These are phyloP conservation scores for Penicillium arizonense DNA, from an alignment of 495 filamentous ascomycete species.

Conservation along the genomic window DNA sequence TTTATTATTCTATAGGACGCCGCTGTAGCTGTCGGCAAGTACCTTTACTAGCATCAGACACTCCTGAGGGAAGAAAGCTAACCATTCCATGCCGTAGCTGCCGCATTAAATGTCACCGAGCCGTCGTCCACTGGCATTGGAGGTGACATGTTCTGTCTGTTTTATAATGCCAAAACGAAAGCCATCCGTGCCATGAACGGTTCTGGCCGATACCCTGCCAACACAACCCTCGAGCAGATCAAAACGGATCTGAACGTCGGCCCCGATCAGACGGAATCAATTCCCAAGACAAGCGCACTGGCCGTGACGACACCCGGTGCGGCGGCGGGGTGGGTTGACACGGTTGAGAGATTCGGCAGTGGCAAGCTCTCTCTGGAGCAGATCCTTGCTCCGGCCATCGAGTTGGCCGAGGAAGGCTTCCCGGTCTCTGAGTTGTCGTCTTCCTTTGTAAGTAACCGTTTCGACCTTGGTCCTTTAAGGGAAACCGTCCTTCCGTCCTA, in stretches of 20 bases:
- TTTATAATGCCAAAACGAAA: slow-evolving; percentile 78
- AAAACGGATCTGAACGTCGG: slow-evolving; percentile 67
- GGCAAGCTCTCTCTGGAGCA: slow-evolving; percentile 76
- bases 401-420: slow-evolving; percentile 84
- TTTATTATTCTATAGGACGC: slow-evolving; percentile 63
- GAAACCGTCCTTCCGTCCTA: background rate
- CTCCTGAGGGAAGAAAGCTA: background rate
- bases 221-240: slow-evolving; percentile 65
- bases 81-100: slow-evolving; percentile 47
- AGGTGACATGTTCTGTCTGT: slow-evolving; percentile 97
- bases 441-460: slow-evolving; percentile 55
- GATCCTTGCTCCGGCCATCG: slow-evolving; percentile 79
- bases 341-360: slow-evolving; percentile 85
- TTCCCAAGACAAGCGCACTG: slow-evolving; percentile 76
- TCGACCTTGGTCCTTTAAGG: too few relatives aligned
- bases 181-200: slow-evolving; percentile 86
- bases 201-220: slow-evolving; percentile 74
- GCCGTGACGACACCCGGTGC: slow-evolving; percentile 86
- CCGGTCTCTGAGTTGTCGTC: slow-evolving; percentile 81
- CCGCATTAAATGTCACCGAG: slow-evolving; percentile 89
- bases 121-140: slow-evolving; percentile 94
- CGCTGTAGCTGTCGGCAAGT: slow-evolving; percentile 76
- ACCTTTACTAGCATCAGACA: background rate
- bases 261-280: slow-evolving; percentile 57
- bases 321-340: slow-evolving; percentile 91